Evolutionary conservation across 148 eudicot species (phyloP).

Genomic region (Hydrangea macrophylla): DNA sequence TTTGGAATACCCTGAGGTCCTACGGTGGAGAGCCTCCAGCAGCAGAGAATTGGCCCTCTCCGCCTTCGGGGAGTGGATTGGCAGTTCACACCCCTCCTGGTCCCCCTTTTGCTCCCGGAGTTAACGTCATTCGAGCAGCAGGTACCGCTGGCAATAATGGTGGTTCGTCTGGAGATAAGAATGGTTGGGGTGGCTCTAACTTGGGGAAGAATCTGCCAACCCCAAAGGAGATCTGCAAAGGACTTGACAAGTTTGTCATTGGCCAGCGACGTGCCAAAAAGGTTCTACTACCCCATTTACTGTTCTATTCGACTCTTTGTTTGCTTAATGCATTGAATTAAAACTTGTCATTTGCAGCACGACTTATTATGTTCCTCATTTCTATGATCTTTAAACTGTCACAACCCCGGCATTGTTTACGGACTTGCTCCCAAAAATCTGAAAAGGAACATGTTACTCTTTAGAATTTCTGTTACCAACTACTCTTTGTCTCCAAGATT

Average conservation of each 20-base stretch:
- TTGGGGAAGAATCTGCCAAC: conserved; percentile 73
- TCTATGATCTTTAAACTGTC: not conserved
- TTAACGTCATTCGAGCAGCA: conserved; percentile 43
- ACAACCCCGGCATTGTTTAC: too few relatives aligned
- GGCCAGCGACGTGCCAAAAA: conserved; percentile 78
- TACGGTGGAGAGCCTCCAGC: conserved; percentile 47
- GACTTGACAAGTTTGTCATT: conserved; percentile 74
- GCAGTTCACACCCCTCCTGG: conserved; percentile 67
- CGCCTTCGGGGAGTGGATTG: conserved; percentile 43
- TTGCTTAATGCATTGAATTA: too few relatives aligned
- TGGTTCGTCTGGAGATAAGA: conserved; percentile 34
- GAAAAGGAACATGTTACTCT: too few relatives aligned
- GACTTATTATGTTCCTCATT: too few relatives aligned
- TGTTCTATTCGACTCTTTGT: not conserved
- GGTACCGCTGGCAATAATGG: conserved; percentile 20
- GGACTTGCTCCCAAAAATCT: too few relatives aligned
- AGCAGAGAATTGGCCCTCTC: conserved; percentile 42
- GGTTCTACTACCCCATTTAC: conserved; percentile 23
- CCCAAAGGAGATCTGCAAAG: conserved; percentile 73
- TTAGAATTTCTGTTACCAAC: too few relatives aligned
- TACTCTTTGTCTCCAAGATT: too few relatives aligned
- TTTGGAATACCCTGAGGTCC: conserved; percentile 60
- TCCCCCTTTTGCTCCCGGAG: conserved; percentile 70
- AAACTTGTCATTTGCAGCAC: too few relatives aligned
- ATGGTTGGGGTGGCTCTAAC: conserved; percentile 66